Conservation (phyloP, 306 rosid species). For the Acmispon strigosus region DNA sequence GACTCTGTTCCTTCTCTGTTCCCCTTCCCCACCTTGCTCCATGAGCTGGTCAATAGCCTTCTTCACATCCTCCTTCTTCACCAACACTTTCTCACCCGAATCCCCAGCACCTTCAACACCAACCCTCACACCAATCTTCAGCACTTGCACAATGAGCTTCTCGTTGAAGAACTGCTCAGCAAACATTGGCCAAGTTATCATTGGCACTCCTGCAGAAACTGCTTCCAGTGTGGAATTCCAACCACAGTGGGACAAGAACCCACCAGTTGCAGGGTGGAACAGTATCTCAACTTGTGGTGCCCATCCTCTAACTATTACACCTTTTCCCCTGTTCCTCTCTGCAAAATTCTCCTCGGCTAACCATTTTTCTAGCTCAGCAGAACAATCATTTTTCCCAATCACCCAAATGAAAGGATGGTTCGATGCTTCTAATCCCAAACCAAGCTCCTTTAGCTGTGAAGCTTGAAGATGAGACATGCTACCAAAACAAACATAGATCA, state of each 20-base stretch:
- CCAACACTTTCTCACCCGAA: conserved; percentile 25
- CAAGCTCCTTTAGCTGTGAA: conserved; percentile 46
- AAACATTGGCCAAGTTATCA: conserved; percentile 65
- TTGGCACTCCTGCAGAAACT: conserved; percentile 46
- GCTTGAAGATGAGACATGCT: conserved; percentile 37
- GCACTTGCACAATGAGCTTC: conserved; percentile 43
- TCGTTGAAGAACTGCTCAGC: conserved; percentile 69
- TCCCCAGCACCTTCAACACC: conserved; percentile 41
- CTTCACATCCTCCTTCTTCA: conserved; percentile 38
- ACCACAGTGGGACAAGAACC: conserved; percentile 68
- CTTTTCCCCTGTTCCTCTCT: conserved; percentile 47
- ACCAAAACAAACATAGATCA: conserved; percentile 59
- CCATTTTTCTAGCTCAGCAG: conserved; percentile 49
- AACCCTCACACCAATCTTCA: conserved; percentile 48
- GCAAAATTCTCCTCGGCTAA: conserved; percentile 32
- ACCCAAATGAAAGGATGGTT: conserved; percentile 67
- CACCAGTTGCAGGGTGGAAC: conserved; percentile 46
- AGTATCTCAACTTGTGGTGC: conserved; percentile 62
- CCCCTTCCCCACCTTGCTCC: conserved; percentile 46
- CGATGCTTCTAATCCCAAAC: conserved; percentile 58
- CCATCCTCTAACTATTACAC: conserved; percentile 58
- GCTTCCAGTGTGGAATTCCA: conserved; percentile 71
- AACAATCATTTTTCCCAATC: conserved; percentile 27
- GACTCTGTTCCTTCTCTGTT: conserved; percentile 39
- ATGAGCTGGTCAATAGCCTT: conserved; percentile 38